phyloP scores from a whole-genome alignment of 1,284 basidiomycete species.

The Heliocybe sulcata region DNA sequence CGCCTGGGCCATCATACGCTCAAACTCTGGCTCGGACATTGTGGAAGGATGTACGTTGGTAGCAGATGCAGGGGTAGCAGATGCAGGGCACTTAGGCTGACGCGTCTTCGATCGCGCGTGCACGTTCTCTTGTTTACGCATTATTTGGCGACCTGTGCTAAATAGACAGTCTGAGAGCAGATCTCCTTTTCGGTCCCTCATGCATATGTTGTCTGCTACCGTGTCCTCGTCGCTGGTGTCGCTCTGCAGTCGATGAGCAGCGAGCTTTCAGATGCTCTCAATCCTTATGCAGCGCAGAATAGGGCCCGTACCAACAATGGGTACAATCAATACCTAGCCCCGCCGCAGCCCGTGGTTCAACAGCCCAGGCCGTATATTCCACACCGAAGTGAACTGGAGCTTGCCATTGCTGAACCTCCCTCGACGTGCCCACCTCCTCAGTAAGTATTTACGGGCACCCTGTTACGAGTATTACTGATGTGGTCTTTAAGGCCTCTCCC shows the following conservation, averaged over 20 bases:
- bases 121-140: neutral
- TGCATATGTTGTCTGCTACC: neutral
- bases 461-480: slow-evolving; percentile 13
- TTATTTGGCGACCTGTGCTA: neutral
- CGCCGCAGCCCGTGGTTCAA: slow-evolving; percentile 21
- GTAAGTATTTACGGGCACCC: slow-evolving; percentile 14
- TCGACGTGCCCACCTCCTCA: slow-evolving; percentile 24
- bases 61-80: slow-evolving; percentile 2
- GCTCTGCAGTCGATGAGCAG: slow-evolving; percentile 38
- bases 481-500: slow-evolving; percentile 1
- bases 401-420: slow-evolving; percentile 43
- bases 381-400: slow-evolving; percentile 53
- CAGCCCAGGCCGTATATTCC: slow-evolving; percentile 30
- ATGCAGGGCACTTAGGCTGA: slow-evolving; percentile 6
- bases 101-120: neutral
- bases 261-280: slow-evolving; percentile 71
- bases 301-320: slow-evolving; percentile 2
- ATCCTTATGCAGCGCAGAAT: slow-evolving; percentile 48
- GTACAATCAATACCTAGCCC: slow-evolving; percentile 19
- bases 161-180: neutral
- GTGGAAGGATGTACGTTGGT: slow-evolving; percentile 21
- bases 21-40: slow-evolving; percentile 40
- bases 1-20: slow-evolving; percentile 46
- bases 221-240: slow-evolving; percentile 11
- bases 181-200: neutral